Evolutionary conservation across 352 stramenopile species (phyloP).

Genomic region (Globisporangium sylvaticum): DNA sequence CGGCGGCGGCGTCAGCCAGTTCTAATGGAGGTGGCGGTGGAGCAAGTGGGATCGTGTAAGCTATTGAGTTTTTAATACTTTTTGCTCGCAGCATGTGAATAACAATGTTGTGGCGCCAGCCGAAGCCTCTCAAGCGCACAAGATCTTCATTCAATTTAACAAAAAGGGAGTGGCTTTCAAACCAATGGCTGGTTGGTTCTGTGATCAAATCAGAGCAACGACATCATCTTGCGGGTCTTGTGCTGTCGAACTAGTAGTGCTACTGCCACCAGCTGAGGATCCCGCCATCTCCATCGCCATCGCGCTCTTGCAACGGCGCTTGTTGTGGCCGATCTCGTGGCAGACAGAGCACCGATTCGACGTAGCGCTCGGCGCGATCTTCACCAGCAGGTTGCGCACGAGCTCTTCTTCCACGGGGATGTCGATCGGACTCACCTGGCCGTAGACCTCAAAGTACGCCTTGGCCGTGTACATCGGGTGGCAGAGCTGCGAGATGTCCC

Average conservation of each 20-base stretch:
- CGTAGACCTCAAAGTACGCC: constrained; percentile 30
- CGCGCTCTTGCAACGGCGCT: constrained; percentile 27
- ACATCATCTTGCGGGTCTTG: not conserved
- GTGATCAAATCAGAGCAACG: not conserved
- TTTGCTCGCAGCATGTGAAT: not conserved
- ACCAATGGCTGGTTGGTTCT: not conserved
- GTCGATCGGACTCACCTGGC: constrained; percentile 24
- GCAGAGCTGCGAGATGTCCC: constrained; percentile 32
- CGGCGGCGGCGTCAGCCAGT: too few relatives aligned
- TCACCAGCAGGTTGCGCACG: constrained; percentile 32
- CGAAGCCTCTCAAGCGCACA: not conserved
- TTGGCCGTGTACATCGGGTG: constrained; percentile 27
- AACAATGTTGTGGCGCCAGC: not conserved
- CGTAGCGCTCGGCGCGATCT: constrained; percentile 22
- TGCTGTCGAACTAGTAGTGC: not conserved
- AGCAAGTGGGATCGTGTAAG: not conserved
- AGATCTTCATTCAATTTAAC: not conserved
- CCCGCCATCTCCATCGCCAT: not conserved
- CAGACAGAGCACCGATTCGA: constrained; percentile 38
- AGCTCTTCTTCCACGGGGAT: constrained; percentile 45
- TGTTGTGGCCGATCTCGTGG: constrained; percentile 42
- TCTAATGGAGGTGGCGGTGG: not conserved
- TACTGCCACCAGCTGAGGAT: not conserved
- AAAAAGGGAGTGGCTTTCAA: not conserved
- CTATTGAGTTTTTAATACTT: not conserved